A percentile compares a stretch with the other conserved stretches of the same genome.
Evolutionary conservation across 1,284 basidiomycete genomes (phyloP).

Genomic region (Tylopilus sp.): DNA sequence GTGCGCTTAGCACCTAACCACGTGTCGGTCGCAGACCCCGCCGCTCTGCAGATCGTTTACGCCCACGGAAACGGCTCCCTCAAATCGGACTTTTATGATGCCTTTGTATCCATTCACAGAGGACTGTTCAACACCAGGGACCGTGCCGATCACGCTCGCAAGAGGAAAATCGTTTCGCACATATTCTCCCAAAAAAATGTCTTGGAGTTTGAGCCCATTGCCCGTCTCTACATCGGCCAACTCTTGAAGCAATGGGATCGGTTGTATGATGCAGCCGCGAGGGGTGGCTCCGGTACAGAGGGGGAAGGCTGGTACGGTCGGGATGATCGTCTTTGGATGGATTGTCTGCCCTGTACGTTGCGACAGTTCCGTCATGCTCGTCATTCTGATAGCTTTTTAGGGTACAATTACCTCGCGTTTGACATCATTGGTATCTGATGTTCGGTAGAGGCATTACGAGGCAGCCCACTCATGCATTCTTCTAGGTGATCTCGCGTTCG

Average conservation of each 20-base stretch:
- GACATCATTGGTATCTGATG: conserved; percentile 64
- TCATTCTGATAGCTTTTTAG: conserved; percentile 31
- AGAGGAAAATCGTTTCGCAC: conserved; percentile 86
- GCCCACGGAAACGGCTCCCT: conserved; percentile 76
- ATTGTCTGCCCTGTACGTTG: conserved; percentile 65
- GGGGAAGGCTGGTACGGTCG: conserved; percentile 66
- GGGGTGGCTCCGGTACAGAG: conserved; percentile 54
- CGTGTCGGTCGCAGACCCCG: conserved; percentile 77
- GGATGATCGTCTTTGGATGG: conserved; percentile 65
- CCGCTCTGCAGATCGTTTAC: conserved; percentile 72
- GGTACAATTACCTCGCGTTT: conserved; percentile 81
- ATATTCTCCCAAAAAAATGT: conserved; percentile 86
- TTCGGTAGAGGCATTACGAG: background rate
- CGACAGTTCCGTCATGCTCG: background rate
- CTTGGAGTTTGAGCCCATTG: conserved; percentile 77
- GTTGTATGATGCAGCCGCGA: conserved; percentile 56
- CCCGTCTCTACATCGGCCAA: conserved; percentile 57
- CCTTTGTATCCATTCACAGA: conserved; percentile 68
- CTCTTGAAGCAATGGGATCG: conserved; percentile 78
- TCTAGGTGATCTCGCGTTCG: conserved; percentile 76
- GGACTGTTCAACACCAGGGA: conserved; percentile 86
- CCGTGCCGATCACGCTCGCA: conserved; percentile 78
- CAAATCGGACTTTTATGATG: conserved; percentile 81
- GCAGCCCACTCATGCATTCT: conserved; percentile 4
- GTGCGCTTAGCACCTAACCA: conserved; percentile 89